Evolutionary conservation across 192 early-diverging fungal species (phyloP), one percentile per base, ranked within the genome.

Genomic region (Backusella macrospora): DNA sequence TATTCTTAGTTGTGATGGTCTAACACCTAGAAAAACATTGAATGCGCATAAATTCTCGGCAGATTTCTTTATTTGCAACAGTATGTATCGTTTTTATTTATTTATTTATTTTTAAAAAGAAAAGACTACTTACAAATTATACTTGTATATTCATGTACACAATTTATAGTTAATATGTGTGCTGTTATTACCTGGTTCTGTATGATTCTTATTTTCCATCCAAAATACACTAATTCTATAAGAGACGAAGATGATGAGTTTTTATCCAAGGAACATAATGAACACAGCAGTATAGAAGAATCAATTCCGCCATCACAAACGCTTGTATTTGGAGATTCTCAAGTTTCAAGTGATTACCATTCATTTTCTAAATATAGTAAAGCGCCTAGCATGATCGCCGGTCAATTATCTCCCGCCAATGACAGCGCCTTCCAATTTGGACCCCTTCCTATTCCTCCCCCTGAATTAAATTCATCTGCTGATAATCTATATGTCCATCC

Each of bases 1-100:
- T 18, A 80, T 76, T 26, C 79, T 80, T 40, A 76, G 79, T 55
- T 55, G 40, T 26, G 79, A 80, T 55, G 79, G 79, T 62, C 55
- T 80, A 39, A 80, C 74, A n/a, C 21, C 47, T n/a, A 69, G 26
- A 44, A 68, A 73, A 38, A 43, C 21, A n/a, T 59, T 70, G 2
- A 80, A 70, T 65, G 64, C 2, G n/a, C 62, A 79, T 62, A 80
- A 76, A 18, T 76, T 80, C 44, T 62, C 79, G 12, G 68, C 79
- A 12, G 79, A 80, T 73, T 72, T 80, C 21, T 49, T 80, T 18
- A 80, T 80, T 52, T 76, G 79, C 42, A 73, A 76, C 52, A 71
- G 73, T 75, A 76, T 66, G 44, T 52, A 16, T 18, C 16, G 16
- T 49, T 0, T 2, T 34, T 49, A 16, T 7, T 52, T 52, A 23